These are phyloP conservation scores for Euclidium syriacum DNA, from an alignment of 345 rosid genomes.

Conservation along the genomic window DNA sequence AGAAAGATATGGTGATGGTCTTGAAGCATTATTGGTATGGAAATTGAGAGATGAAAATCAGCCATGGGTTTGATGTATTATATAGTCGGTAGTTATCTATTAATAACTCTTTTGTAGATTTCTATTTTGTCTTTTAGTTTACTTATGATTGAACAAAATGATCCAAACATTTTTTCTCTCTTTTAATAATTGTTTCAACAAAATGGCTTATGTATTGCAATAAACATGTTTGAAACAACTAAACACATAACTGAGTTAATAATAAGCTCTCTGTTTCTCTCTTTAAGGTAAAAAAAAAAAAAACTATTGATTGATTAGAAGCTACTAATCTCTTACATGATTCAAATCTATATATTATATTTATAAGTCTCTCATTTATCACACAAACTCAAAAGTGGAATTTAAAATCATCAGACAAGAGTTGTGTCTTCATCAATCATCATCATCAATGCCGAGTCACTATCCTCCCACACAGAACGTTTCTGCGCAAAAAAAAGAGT, in stretches of 20 bases:
- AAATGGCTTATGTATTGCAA: slow-evolving; percentile 19
- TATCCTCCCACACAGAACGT: slow-evolving; percentile 33
- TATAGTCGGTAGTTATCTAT: slow-evolving; percentile 2
- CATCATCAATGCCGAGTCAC: slow-evolving; percentile 26
- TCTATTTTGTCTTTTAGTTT: slow-evolving; percentile 10
- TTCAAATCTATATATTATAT: slow-evolving; percentile 16
- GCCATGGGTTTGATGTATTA: slow-evolving; percentile 22
- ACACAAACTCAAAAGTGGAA: slow-evolving; percentile 24
- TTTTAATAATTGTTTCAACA: slow-evolving; percentile 2
- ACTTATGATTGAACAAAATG: not conserved
- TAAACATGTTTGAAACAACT: slow-evolving; percentile 15
- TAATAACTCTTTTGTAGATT: slow-evolving; percentile 8
- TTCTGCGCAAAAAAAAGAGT: slow-evolving; percentile 15
- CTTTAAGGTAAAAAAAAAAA: not conserved
- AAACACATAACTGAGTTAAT: slow-evolving; percentile 22
- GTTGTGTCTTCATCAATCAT: slow-evolving; percentile 16
- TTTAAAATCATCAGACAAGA: not conserved
- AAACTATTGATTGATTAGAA: slow-evolving; percentile 21
- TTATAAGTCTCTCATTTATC: slow-evolving; percentile 12
- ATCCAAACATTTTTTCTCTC: not conserved
- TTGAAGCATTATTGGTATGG: slow-evolving; percentile 1
- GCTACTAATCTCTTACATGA: slow-evolving; percentile 26
- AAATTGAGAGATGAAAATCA: slow-evolving; percentile 7
- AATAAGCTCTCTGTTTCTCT: not conserved
- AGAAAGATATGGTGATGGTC: slow-evolving; percentile 22